These are phyloP conservation scores for Fusarium nematophilum DNA, from an alignment of 2,329 filamentous ascomycete species.

Conservation along the genomic window DNA sequence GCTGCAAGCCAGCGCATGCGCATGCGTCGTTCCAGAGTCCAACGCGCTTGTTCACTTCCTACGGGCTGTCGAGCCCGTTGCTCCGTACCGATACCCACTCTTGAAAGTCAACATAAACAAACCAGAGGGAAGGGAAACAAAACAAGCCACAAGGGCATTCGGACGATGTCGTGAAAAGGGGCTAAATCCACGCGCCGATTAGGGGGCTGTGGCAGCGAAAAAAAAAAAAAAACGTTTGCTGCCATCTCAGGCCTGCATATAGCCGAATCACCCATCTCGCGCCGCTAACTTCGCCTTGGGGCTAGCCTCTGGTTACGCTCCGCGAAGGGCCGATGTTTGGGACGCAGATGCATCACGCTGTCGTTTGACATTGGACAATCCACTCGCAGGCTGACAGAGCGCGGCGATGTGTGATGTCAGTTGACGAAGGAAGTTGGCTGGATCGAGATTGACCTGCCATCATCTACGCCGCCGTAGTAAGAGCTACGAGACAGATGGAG, in stretches of 20 bases:
- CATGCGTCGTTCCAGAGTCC: constrained; percentile 26
- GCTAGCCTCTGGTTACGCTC: not conserved
- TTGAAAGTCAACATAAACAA: constrained; percentile 25
- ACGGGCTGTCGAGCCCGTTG: constrained; percentile 24
- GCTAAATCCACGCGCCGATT: constrained; percentile 10
- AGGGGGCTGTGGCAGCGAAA: not conserved
- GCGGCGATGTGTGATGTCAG: constrained; percentile 19
- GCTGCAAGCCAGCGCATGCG: constrained; percentile 34
- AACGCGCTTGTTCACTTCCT: constrained; percentile 26
- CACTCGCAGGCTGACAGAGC: not conserved
- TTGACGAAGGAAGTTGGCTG: not conserved
- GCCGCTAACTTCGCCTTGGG: constrained; percentile 6
- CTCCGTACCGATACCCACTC: constrained; percentile 16
- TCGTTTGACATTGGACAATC: not conserved
- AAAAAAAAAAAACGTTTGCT: constrained; percentile 11
- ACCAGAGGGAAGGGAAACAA: constrained; percentile 17
- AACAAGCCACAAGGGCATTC: constrained; percentile 3
- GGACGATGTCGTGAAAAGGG: not conserved
- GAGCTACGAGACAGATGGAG: too few species aligned
- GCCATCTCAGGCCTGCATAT: constrained; percentile 2
- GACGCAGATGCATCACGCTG: not conserved
- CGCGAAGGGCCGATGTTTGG: too few species aligned
- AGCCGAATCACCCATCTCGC: not conserved
- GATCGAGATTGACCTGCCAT: constrained; percentile 10
- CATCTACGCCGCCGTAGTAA: not conserved